Evolutionary conservation across 768 basidiomycete species (phyloP).

Genomic region (Phylloporus arenicola): DNA sequence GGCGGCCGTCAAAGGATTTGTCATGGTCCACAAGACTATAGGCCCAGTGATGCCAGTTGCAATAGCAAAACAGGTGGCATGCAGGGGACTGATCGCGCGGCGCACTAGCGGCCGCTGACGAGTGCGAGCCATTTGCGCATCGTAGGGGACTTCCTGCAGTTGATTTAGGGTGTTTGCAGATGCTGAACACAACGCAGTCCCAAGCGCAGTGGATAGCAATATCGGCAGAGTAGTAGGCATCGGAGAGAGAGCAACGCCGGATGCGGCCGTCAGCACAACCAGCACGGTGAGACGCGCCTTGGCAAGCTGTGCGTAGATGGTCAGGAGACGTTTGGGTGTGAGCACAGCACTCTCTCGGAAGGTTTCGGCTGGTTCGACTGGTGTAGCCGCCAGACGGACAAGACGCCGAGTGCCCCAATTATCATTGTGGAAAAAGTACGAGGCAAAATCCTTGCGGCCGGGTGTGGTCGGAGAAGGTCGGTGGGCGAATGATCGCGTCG

Average conservation of each 20-base stretch:
- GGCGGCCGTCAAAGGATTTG: slow-evolving; percentile 79
- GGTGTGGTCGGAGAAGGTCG: neutral
- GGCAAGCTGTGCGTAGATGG: slow-evolving; percentile 74
- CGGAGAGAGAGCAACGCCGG: slow-evolving; percentile 90
- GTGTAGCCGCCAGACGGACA: slow-evolving; percentile 9
- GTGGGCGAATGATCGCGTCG: slow-evolving; percentile 3
- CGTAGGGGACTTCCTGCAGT: slow-evolving; percentile 89
- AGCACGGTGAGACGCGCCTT: slow-evolving; percentile 81
- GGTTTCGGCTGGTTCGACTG: slow-evolving; percentile 15
- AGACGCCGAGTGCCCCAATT: slow-evolving; percentile 39
- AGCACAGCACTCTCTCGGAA: slow-evolving; percentile 40
- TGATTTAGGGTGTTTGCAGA: slow-evolving; percentile 96
- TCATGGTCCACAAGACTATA: slow-evolving; percentile 69
- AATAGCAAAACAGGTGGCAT: slow-evolving; percentile 75
- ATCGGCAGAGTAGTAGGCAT: slow-evolving; percentile 78
- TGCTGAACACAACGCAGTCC: slow-evolving; percentile 86
- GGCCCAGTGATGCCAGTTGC: slow-evolving; percentile 77
- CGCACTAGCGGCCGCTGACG: slow-evolving; percentile 83
- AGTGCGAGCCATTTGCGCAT: slow-evolving; percentile 94
- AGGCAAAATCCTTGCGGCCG: slow-evolving; percentile 34
- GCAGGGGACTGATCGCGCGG: slow-evolving; percentile 75
- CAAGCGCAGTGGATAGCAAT: slow-evolving; percentile 79
- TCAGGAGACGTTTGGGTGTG: slow-evolving; percentile 48
- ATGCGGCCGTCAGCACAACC: slow-evolving; percentile 85
- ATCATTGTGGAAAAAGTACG: slow-evolving; percentile 62